phyloP scores from a whole-genome alignment of 805 yeast genomes.

The Ogataea ganodermae region DNA sequence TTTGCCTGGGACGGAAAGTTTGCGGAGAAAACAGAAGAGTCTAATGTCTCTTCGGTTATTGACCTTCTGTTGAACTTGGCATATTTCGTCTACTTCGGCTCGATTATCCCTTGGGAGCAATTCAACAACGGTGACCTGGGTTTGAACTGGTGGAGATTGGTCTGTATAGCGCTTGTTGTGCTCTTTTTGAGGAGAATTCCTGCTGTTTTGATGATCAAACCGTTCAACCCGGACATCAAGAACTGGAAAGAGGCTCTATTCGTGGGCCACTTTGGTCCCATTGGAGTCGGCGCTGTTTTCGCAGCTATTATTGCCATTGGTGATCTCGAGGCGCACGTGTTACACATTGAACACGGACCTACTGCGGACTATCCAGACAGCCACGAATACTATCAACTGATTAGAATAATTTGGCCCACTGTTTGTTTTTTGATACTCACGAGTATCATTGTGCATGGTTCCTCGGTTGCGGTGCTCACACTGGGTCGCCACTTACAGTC shows the following conservation, averaged over 20 bases:
- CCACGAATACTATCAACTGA: constrained; percentile 32
- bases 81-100: constrained; percentile 69
- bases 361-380: constrained; percentile 32
- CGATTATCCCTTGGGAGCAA: constrained; percentile 68
- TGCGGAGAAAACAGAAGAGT: constrained; percentile 58
- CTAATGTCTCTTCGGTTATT: constrained; percentile 64
- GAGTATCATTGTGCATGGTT: constrained; percentile 62
- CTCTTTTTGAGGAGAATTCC: constrained; percentile 56
- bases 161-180: constrained; percentile 52
- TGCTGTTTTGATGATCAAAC: constrained; percentile 55
- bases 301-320: constrained; percentile 38
- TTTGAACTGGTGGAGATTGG: constrained; percentile 53
- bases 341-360: constrained; percentile 39
- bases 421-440: constrained; percentile 54
- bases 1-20: constrained; percentile 76
- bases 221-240: constrained; percentile 59
- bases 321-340: constrained; percentile 39
- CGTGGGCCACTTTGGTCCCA: constrained; percentile 77
- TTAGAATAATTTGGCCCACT: constrained; percentile 49
- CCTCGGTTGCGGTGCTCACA: constrained; percentile 59
- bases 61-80: constrained; percentile 67
- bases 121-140: constrained; percentile 52
- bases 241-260: constrained; percentile 69
- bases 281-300: constrained; percentile 51
- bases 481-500: constrained; percentile 87